Evolutionary conservation across 768 basidiomycete genomes (phyloP), one percentile per base, ranked within the genome.

Genomic region (Trametes cinnabarina): DNA sequence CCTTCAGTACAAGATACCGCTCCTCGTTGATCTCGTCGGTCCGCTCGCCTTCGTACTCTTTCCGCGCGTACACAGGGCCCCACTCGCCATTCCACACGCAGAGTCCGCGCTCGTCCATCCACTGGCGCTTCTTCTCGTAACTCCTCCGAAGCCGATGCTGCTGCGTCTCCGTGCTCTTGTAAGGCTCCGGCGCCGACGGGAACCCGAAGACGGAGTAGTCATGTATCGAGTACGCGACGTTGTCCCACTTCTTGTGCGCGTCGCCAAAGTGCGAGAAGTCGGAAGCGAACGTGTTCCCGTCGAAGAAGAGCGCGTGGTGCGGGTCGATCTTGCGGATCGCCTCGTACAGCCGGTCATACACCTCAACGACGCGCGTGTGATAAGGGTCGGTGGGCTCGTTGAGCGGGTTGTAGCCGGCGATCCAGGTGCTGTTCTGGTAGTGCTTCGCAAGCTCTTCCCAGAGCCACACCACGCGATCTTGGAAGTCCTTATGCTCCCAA

Each of bases 401-500:
- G 46, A 94, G 75, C 3, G 86, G 88, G 71, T 93, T 93, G 74
- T 90, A 94, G 17, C 91, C 89, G 1, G 90, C 91, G 57, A 93
- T 84, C 90, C 90, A 92, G 35, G 42, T 51, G 44, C 52, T 52
- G 49, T 34, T 51, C 17, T 17, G 37, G 77, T 92, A 91, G 68
- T 88, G 88, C 65, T 75, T 76, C 0, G 91, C 88, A 32, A 92
- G 77, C 65, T 89, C 75, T 35, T 78, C 79, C 91, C 92, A 93
- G 39, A 94, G 80, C 84, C 86, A 86, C 51, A 91, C 70, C 10
- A 79, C 72, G 2, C 90, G 83, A 71, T 93, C 88, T 69, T 92
- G 90, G 78, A 90, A 88, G 69, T 92, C 90, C 63, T 84, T 90
- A 78, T 92, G 87, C 48, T 80, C 81, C 88, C 88, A 93, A 77